Conservation (phyloP, 192 early-diverging fungal genomes). For the Lobosporangium transversale region DNA sequence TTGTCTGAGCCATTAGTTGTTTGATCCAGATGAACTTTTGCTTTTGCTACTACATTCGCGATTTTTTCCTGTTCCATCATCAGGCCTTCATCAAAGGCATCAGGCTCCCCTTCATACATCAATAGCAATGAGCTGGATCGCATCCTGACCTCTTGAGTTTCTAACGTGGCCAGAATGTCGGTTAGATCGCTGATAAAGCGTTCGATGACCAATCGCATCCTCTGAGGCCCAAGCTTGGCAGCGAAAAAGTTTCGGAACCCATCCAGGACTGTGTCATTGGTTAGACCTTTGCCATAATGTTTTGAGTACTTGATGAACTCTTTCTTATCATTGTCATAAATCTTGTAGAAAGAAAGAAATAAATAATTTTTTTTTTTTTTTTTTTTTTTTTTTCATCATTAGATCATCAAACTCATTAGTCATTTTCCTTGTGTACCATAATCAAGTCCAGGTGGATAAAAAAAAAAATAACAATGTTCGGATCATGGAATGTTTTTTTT, state of each 20-base stretch:
- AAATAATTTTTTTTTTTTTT: too few relatives aligned
- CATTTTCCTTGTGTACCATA: too few relatives aligned
- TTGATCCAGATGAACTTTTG: constrained; percentile 43
- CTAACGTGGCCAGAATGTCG: constrained; percentile 66
- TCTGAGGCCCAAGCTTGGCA: constrained; percentile 56
- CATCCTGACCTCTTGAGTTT: constrained; percentile 67
- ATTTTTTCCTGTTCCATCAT: constrained; percentile 54
- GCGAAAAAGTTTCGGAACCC: constrained; percentile 75
- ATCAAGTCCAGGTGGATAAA: constrained; percentile 8
- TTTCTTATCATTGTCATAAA: constrained; percentile 57
- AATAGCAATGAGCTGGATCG: constrained; percentile 81
- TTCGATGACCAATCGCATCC: constrained; percentile 64
- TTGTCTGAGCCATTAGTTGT: constrained; percentile 32
- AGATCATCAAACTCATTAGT: too few relatives aligned
- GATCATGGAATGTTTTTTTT: constrained; percentile 10
- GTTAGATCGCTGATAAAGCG: constrained; percentile 69
- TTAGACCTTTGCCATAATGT: constrained; percentile 65
- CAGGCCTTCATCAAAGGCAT: constrained; percentile 59
- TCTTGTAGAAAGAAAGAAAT: constrained; percentile 29
- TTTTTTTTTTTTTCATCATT: too few relatives aligned
- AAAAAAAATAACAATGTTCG: not conserved
- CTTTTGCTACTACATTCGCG: constrained; percentile 24
- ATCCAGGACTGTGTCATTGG: constrained; percentile 59
- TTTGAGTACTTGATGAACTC: constrained; percentile 58
- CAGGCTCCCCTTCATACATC: constrained; percentile 79